A percentile compares a stretch with the other conserved stretches of the same genome.
Conservation (phyloP, 176 grass and related monocot genomes). For the Tuctoria greenei region DNA sequence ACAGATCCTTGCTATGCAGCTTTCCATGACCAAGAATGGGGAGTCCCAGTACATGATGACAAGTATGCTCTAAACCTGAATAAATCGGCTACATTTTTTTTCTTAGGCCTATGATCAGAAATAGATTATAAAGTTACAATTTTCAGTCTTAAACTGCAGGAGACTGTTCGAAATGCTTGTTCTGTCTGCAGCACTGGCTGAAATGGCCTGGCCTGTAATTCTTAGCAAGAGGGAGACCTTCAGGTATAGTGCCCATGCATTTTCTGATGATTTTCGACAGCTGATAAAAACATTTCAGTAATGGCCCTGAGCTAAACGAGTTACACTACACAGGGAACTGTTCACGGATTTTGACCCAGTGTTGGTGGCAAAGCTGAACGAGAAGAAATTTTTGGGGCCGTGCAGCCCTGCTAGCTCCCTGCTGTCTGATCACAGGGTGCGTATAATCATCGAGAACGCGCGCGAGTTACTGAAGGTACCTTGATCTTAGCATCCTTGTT, state of each 20-base stretch:
- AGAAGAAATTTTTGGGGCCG: conserved; percentile 72
- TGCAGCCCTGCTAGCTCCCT: conserved; percentile 62
- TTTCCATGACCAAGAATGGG: conserved; percentile 98
- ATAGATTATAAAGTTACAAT: conserved; percentile 49
- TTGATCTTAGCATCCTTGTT: not conserved
- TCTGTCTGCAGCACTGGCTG: conserved; percentile 83
- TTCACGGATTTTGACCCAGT: conserved; percentile 88
- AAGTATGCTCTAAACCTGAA: conserved; percentile 54
- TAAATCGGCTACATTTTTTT: not conserved
- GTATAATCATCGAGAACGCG: conserved; percentile 77
- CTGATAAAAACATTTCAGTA: conserved; percentile 8
- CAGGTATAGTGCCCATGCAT: conserved; percentile 44
- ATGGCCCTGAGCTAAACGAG: not conserved
- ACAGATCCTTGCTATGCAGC: conserved; percentile 82
- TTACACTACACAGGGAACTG: conserved; percentile 61
- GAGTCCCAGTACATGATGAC: conserved; percentile 88
- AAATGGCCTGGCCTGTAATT: conserved; percentile 87
- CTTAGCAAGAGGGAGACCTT: conserved; percentile 91
- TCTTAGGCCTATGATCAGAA: not conserved
- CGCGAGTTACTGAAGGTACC: conserved; percentile 79
- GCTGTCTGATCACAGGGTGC: conserved; percentile 77
- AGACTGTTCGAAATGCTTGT: conserved; percentile 91
- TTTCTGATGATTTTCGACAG: not conserved
- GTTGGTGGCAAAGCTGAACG: conserved; percentile 71
- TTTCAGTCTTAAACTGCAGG: conserved; percentile 52